Conservation (phyloP, 2,329 filamentous ascomycete species). For the Acephala macrosclerotiorum region DNA sequence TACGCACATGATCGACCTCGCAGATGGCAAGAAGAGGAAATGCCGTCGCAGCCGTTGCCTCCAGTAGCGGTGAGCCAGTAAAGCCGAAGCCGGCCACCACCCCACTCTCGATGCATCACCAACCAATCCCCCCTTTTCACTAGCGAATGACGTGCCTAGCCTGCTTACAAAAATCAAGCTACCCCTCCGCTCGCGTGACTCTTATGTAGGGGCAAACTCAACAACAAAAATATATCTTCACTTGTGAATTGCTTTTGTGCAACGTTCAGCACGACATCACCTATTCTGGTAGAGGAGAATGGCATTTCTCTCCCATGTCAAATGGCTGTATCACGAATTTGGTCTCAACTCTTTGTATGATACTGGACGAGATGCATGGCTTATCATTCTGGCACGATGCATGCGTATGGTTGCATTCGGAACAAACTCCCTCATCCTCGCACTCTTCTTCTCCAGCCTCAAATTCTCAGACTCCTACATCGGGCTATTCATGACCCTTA, state of each 20-base stretch:
- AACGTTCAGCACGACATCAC: neutral
- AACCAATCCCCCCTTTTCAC: constrained; percentile 9
- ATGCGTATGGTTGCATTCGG: constrained; percentile 69
- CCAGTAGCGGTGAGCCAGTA: neutral
- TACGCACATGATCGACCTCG: neutral
- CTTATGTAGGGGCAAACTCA: neutral
- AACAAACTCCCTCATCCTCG: constrained; percentile 61
- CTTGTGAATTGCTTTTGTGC: neutral
- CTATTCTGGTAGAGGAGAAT: neutral
- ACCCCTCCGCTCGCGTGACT: constrained; percentile 10
- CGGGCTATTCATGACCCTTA: constrained; percentile 70
- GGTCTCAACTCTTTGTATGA: constrained; percentile 52
- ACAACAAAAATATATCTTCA: constrained; percentile 4
- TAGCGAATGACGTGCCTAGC: constrained; percentile 11
- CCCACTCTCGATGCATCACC: neutral
- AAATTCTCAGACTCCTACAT: constrained; percentile 58
- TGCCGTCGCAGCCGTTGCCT: neutral
- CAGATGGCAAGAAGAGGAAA: neutral
- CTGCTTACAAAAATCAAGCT: neutral
- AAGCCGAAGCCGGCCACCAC: neutral
- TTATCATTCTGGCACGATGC: constrained; percentile 63
- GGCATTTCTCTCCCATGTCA: constrained; percentile 16
- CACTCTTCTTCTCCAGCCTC: constrained; percentile 60
- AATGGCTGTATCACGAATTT: constrained; percentile 47
- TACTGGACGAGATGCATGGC: constrained; percentile 58